Conservation (phyloP, 345 rosid species). For the Arabidopsis thaliana region TAIR10.1 NC_003076.8:26485501-26486000, state of each 20-base stretch:
- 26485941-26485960: conserved; percentile 59
- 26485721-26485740: conserved; percentile 1
- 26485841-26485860: conserved; percentile 41
- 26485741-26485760: not conserved
- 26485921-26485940: conserved; percentile 68
- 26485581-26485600: not conserved
- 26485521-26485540: too few relatives aligned
- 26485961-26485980: conserved; percentile 62
- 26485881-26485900: conserved; percentile 47
- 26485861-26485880: conserved; percentile 54
- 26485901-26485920: conserved; percentile 61
- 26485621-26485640: not conserved
- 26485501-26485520: too few relatives aligned
- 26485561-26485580: too few relatives aligned
- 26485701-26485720: conserved; percentile 14
- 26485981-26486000: conserved; percentile 67
- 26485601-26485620: conserved; percentile 5
- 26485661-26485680: not conserved
- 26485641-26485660: not conserved
- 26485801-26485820: conserved; percentile 47
- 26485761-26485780: not conserved
- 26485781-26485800: conserved; percentile 41
- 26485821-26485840: conserved; percentile 40
- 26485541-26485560: too few relatives aligned
- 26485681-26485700: conserved; percentile 18